Evolutionary conservation across 768 basidiomycete genomes (phyloP), one percentile per base, ranked within the genome.

Genomic region (Gyrodon lividus): DNA sequence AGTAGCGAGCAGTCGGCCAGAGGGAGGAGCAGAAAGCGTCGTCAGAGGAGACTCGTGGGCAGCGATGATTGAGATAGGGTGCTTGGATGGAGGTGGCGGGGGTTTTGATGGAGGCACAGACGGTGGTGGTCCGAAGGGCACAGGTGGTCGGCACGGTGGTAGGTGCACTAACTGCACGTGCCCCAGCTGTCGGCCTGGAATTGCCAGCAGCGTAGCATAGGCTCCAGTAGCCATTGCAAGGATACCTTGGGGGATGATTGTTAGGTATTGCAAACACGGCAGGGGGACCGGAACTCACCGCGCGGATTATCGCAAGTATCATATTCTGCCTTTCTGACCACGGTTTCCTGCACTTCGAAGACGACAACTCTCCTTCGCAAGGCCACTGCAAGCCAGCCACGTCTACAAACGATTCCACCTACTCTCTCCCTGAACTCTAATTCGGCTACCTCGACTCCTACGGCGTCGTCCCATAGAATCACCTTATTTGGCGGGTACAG

Each of bases 401-500:
- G 77, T 54, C 91, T 75, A 64, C 89, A 91, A 4, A 85, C 84
- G 43, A 93, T 68, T 0, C 90, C 90, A 51, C 88, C 77, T 1
- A 92, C 91, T 51, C 78, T 76, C 70, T 93, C 92, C 61, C 88
- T 78, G 64, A 96, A 95, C 70, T 94, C 92, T 52, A 95, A 78
- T 67, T 94, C 91, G 33, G 89, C 90, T 43, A 92, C 87, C 65
- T 93, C 89, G 54, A 74, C 73, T n/a, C 81, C 82, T 4, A 80
- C 70, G 3, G 77, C 79, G 70, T 92, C 92, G 68, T 95, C 88
- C 91, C 91, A 95, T 47, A 96, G 67, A 57, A 95, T 77, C 48
- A 94, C 89, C 73, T 96, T 95, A 72, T 95, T 95, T 24, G 87
- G 89, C 24, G 93, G 89, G 70, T 93, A 95, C 9, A 87, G 79